Base-by-base conservation (phyloP, 768 basidiomycete species). In the Suillus tomentosus region DNA sequence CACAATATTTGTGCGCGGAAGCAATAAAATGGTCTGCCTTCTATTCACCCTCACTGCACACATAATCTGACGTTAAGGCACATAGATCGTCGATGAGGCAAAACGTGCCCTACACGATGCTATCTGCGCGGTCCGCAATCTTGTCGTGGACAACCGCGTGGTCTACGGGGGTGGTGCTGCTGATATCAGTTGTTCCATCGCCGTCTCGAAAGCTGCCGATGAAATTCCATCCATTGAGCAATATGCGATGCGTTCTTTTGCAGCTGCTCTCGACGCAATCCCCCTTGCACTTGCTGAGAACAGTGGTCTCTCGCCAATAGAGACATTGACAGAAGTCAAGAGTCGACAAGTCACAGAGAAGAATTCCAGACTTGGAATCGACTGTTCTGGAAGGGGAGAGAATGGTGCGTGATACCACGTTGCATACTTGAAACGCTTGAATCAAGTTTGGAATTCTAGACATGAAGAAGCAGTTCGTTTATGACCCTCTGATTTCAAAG, bases 211-310 rank as follows among this genome's bases (percentile, higher is more conserved):
- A 74, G 95, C 94, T 50, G 97, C 97, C 9, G 97, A 99, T 76
- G 90, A 97, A 79, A 96, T 97, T 68, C 90, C 97, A 1, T 85
- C 94, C 36, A 98, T 99, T 71, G 97, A 99, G 79, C 97, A 99
- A 81, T 99, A 99, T 73, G 97, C 97, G 3, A 98, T 99, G 96
- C 90, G 96, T 57, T 96, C 97, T n/a, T 99, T 99, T 75, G 85
- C 97, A 4, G 92, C 93, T 40, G 96, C 97, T 15, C 81, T 99
- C 9, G 97, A 99, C 71, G 85, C 95, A n/a, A 80, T 99, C 57
- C 97, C 97, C 3, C 85, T 99, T 14, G 97, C 97, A 5, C 83
- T 99, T 13, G 97, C 97, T 15, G 97, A 99, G 78, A 99, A 99
- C 82, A 96, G 94, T 65, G 97, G 97, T 61, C 78, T 99, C 51